Evolutionary conservation across 148 eudicot genomes (phyloP), one percentile per base, ranked within the genome.

Genomic region (Polygonum maritimum): DNA sequence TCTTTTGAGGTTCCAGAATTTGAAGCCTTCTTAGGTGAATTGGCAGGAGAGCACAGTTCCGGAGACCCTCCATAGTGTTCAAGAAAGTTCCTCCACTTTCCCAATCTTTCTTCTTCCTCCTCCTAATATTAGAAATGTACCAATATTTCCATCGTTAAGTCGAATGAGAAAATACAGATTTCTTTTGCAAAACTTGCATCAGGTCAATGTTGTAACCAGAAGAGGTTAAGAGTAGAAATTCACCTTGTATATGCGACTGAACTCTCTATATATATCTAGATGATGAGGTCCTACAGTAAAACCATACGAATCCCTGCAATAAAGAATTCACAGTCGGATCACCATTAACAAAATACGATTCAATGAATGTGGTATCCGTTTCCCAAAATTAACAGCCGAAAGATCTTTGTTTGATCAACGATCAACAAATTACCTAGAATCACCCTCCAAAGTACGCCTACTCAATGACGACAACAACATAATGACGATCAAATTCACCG

Each of bases 361-460:
- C 31, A 26, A 49, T 12, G 54, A 49, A 13, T 15, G 2, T 49
- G n/a, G 16, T 51, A 15, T 51, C 9, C 6, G 2, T 10, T 62
- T 62, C 69, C 65, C 21, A 62, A 31, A 62, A 12, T 38, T 13
- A 4, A 16, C 74, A 39, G 48, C 11, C 39, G 21, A 70, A 70
- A 16, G 21, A 70, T 70, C 31, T 26, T 26, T 26, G 10, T 70
- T 18, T 70, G 13, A 39, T 41, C 7, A 12, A 39, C 6, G n/a
- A 31, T 31, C 70, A 18, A 65, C 72, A 94, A 94, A 94, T 94
- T 91, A 94, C 97, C 97, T 94, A 80, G 93, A 88, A 85, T 94
- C 97, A 76, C 82, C 96, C 75, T 92, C 87, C 84, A 92, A 87
- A 57, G 86, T 72, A 63, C 97, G 93, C 82, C 88, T 90, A 85